phyloP scores from a whole-genome alignment of 2,329 filamentous ascomycete genomes.

The Colletotrichum sojae region DNA sequence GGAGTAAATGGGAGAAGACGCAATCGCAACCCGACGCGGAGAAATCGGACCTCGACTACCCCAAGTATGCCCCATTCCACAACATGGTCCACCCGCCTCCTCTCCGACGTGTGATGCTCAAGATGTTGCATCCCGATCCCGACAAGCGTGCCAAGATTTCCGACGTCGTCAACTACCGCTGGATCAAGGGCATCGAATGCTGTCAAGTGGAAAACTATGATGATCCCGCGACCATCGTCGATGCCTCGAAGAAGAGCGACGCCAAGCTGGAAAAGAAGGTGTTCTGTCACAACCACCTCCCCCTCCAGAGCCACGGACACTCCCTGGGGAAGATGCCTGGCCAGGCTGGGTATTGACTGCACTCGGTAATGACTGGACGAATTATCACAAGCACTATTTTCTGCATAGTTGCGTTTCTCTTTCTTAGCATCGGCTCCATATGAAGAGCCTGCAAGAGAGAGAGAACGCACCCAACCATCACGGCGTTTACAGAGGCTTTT shows the following conservation, averaged over 20 bases:
- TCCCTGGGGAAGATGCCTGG: constrained; percentile 71
- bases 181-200: constrained; percentile 82
- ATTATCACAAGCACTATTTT: constrained; percentile 31
- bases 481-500: constrained; percentile 32
- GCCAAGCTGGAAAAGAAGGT: constrained; percentile 64
- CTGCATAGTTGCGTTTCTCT: constrained; percentile 36
- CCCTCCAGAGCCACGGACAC: constrained; percentile 61
- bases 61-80: constrained; percentile 76
- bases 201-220: constrained; percentile 81
- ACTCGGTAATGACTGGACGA: constrained; percentile 31
- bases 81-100: constrained; percentile 74
- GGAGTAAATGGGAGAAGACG: constrained; percentile 76
- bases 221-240: constrained; percentile 72
- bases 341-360: constrained; percentile 64
- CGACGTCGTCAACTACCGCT: constrained; percentile 79
- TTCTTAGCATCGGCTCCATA: constrained; percentile 20
- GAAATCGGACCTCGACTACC: constrained; percentile 73
- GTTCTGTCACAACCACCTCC: constrained; percentile 72
- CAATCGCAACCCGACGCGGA: constrained; percentile 58
- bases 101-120: constrained; percentile 79
- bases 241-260: constrained; percentile 70
- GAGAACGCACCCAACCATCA: constrained; percentile 1
- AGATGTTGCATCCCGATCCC: constrained; percentile 88
- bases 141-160: constrained; percentile 77
- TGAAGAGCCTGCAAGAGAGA: constrained; percentile 9